Evolutionary conservation across 1,284 basidiomycete genomes (phyloP).

Genomic region (Mycosarcoma mackinlayi): DNA sequence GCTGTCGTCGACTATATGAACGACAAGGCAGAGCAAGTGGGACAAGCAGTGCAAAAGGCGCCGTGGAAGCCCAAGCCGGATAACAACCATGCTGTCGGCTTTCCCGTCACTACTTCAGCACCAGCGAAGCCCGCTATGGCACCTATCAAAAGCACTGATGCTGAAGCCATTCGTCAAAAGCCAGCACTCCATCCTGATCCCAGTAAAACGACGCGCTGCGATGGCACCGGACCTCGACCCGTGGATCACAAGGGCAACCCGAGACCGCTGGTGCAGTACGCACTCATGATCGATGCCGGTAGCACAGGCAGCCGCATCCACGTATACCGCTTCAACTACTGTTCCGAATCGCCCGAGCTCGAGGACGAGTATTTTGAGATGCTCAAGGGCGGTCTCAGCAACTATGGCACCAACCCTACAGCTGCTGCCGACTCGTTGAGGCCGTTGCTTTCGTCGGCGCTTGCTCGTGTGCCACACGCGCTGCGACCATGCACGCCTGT

Average conservation of each 20-base stretch:
- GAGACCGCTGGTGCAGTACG: conserved; percentile 77
- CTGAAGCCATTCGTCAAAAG: conserved; percentile 36
- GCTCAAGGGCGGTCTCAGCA: conserved; percentile 83
- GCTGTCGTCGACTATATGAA: conserved; percentile 52
- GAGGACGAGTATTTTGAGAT: conserved; percentile 94
- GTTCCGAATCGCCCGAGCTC: conserved; percentile 73
- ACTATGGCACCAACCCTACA: conserved; percentile 73
- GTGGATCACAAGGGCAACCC: conserved; percentile 49
- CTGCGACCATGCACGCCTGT: conserved; percentile 84
- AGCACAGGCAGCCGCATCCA: conserved; percentile 97
- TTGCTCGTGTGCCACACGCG: conserved; percentile 78
- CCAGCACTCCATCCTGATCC: conserved; percentile 60
- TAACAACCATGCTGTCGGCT: conserved; percentile 24
- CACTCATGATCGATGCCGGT: conserved; percentile 97
- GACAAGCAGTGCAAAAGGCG: conserved; percentile 30
- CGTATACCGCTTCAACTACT: conserved; percentile 79
- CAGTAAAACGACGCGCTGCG: conserved; percentile 61
- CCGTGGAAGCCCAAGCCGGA: conserved; percentile 28
- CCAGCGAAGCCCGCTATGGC: conserved; percentile 17
- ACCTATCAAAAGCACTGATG: conserved; percentile 25
- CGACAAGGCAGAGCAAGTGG: conserved; percentile 45
- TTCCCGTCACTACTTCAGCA: conserved; percentile 10
- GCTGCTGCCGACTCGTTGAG: conserved; percentile 85
- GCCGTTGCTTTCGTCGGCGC: conserved; percentile 81
- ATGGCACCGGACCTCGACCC: conserved; percentile 27